Percentiles rank a stretch among this genome's conserved stretches.
These are phyloP conservation scores for Chlamydomonas applanata DNA, from an alignment of 139 green algal genomes.

Conservation along the genomic window DNA sequence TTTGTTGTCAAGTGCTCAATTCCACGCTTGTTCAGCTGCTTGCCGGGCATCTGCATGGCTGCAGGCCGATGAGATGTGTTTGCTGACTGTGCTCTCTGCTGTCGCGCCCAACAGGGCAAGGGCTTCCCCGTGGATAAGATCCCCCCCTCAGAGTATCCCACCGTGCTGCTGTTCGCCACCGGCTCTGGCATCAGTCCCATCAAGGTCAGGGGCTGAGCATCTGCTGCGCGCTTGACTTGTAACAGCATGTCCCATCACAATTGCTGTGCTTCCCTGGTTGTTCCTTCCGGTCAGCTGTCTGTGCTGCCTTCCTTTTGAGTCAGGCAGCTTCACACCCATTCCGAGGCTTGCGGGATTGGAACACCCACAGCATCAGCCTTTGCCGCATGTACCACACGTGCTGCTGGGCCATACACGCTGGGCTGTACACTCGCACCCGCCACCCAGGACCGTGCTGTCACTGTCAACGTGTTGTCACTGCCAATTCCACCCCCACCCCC, in stretches of 20 bases:
- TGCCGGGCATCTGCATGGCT: background rate
- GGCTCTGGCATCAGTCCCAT: slow-evolving; percentile 75
- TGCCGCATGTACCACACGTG: too few relatives aligned
- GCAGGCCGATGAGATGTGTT: background rate
- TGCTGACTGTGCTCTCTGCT: background rate
- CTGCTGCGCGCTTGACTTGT: background rate
- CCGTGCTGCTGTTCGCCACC: slow-evolving; percentile 66
- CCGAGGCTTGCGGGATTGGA: too few relatives aligned
- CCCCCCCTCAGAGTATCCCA: slow-evolving; percentile 48
- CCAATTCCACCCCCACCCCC: too few relatives aligned
- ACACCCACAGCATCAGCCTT: too few relatives aligned
- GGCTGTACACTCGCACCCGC: too few relatives aligned
- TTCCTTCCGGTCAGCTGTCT: background rate
- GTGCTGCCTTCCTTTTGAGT: background rate
- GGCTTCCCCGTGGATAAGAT: slow-evolving; percentile 85
- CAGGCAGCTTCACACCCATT: too few relatives aligned
- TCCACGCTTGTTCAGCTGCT: background rate
- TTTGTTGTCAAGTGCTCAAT: background rate
- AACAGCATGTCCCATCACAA: too few relatives aligned
- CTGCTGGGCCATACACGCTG: too few relatives aligned
- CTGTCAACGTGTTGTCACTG: too few relatives aligned
- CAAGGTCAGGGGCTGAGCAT: slow-evolving; percentile 5
- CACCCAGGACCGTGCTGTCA: too few relatives aligned
- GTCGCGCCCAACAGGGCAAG: slow-evolving; percentile 45
- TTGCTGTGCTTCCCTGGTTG: background rate